Percentiles rank a stretch among this genome's conserved stretches.
Conservation (phyloP, 2,329 filamentous ascomycete species). For the Cercospora canescens region DNA sequence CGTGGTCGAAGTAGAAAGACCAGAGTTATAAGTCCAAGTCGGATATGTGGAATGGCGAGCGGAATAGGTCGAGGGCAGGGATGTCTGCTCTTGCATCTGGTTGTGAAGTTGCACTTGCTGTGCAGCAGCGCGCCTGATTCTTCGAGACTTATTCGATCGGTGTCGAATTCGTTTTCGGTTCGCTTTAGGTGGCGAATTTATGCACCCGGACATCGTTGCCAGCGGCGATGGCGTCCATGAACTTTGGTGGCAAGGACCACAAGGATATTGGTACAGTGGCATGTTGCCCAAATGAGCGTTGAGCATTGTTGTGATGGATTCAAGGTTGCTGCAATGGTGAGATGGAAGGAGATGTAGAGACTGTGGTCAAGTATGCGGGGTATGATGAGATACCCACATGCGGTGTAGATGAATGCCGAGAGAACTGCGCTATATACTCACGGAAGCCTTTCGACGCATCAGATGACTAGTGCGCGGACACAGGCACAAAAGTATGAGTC, state of each 20-base stretch:
- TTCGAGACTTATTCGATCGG: slow-evolving; percentile 3
- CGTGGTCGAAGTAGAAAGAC: not conserved
- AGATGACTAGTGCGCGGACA: not conserved
- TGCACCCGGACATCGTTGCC: not conserved
- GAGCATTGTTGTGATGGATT: not conserved
- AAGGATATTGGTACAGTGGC: not conserved
- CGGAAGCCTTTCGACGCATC: slow-evolving; percentile 3
- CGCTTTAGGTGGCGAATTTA: not conserved
- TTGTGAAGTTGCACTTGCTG: not conserved
- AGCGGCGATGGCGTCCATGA: not conserved
- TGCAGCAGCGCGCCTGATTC: not conserved
- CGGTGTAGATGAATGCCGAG: not conserved
- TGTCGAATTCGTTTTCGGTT: slow-evolving; percentile 6
- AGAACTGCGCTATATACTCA: not conserved
- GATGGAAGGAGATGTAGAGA: not conserved
- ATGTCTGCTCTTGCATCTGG: not conserved
- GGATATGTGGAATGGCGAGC: not conserved
- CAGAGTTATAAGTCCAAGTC: not conserved
- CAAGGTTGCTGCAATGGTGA: not conserved
- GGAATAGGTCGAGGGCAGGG: not conserved
- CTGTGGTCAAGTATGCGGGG: not conserved
- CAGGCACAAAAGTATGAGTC: slow-evolving; percentile 3
- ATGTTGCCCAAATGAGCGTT: not conserved
- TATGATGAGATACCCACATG: not conserved
- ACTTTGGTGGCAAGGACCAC: not conserved